Percentiles rank a stretch among this genome's conserved stretches.
Conservation (phyloP, 116 monocot genomes). For the Dioscorea cayenensis region DNA sequence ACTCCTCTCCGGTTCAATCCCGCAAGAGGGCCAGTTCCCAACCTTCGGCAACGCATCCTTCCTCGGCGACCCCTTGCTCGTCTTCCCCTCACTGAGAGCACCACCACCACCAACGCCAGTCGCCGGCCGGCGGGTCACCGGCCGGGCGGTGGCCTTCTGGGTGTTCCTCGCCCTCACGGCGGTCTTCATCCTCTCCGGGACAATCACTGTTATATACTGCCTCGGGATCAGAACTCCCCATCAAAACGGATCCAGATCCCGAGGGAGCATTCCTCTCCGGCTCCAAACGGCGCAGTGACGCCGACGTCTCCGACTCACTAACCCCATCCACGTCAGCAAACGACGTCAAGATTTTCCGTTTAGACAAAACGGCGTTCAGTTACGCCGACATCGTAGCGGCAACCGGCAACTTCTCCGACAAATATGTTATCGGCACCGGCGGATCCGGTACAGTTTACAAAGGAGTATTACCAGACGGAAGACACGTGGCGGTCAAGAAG, state of each 20-base stretch:
- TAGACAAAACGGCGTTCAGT: conserved; percentile 51
- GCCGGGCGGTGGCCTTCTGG: too few species aligned
- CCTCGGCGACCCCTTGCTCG: conserved; percentile 56
- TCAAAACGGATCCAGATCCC: conserved; percentile 10
- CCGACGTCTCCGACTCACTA: neutral
- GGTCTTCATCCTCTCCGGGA: conserved; percentile 21
- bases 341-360: conserved; percentile 30
- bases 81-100: conserved; percentile 13
- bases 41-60: conserved; percentile 56
- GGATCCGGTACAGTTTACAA: conserved; percentile 67
- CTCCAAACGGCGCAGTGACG: conserved; percentile 19
- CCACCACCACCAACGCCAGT: neutral
- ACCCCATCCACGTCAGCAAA: conserved; percentile 6
- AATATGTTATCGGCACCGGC: conserved; percentile 50
- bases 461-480: conserved; percentile 52
- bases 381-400: conserved; percentile 65
- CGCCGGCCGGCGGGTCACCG: neutral
- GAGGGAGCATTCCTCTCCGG: conserved; percentile 4
- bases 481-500: conserved; percentile 72
- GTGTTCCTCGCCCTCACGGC: conserved; percentile 4
- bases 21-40: conserved; percentile 38
- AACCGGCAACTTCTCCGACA: conserved; percentile 52
- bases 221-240: conserved; percentile 6
- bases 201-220: conserved; percentile 16
- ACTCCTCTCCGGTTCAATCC: conserved; percentile 42